Evolutionary conservation across 1,284 basidiomycete species (phyloP), one percentile per base, ranked within the genome.

Genomic region (Puccinia coronata): DNA sequence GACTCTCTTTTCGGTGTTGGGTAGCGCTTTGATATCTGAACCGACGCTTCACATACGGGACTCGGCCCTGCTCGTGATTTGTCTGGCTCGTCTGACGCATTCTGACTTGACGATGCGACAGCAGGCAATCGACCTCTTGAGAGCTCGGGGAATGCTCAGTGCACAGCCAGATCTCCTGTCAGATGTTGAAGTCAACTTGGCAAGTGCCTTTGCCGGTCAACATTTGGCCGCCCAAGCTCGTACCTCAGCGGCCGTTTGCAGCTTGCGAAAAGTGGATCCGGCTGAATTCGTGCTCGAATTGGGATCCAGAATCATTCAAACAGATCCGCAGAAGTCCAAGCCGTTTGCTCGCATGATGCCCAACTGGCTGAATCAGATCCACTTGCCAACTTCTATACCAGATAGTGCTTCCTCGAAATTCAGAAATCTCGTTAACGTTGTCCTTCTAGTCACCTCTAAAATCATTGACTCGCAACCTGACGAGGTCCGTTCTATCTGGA

Each of bases 51-150:
- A 51, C 51, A 49, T 81, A 36, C 79, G 79, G 8, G 55, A 74
- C 34, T 57, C 55, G 11, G 71, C 71, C 6, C 31, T 81, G 20
- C 16, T 67, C 31, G 79, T 57, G 31, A 63, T 81, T 28, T 81
- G 79, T 67, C 49, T 81, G 34, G 69, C 59, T 12, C 79, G 79
- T n/a, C 55, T 81, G 31, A 61, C 71, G 4, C 79, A 81, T 81
- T n/a, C 59, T 14, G 71, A 81, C 31, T 51, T 81, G 31, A 36
- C 70, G 14, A 55, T 71, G 28, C 70, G 79, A 14, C 79, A 81
- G 41, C 55, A 59, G 74, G 79, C 71, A 31, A 49, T 81, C 18
- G 79, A 81, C 53, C 49, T 81, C 20, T 57, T 81, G 23, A 81
- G 67, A 51, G 28, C 59, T 12, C 31, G 71, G n/a, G 57, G 57